Conservation (phyloP, 768 basidiomycete species). For the Pholiota molesta region DNA sequence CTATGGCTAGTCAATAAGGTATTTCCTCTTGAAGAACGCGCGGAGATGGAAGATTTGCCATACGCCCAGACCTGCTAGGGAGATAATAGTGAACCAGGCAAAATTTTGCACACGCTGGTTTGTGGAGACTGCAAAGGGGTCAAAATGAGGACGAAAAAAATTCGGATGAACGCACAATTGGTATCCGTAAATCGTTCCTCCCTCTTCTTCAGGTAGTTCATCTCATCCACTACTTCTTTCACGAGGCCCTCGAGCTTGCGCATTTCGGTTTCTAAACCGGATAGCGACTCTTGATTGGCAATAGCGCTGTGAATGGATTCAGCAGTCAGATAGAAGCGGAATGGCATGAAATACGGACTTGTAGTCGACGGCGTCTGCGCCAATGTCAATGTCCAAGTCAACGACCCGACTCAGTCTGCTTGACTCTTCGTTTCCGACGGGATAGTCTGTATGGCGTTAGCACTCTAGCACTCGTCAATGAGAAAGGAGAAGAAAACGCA, state of each 20-base stretch:
- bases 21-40: conserved; percentile 95
- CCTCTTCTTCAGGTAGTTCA: conserved; percentile 88
- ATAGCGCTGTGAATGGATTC: conserved; percentile 69
- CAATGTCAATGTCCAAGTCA: conserved; percentile 96
- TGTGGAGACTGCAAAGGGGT: conserved; percentile 71
- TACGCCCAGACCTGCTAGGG: conserved; percentile 77
- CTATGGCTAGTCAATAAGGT: conserved; percentile 73
- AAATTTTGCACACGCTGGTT: conserved; percentile 91
- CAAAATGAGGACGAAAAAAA: conserved; percentile 5
- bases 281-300: conserved; percentile 96
- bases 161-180: conserved; percentile 65
- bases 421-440: conserved; percentile 48
- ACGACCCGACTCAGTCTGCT: conserved; percentile 64
- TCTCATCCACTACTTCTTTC: conserved; percentile 93
- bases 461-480: background rate
- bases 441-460: conserved; percentile 1
- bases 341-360: conserved; percentile 63
- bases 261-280: conserved; percentile 97
- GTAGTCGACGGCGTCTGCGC: conserved; percentile 98
- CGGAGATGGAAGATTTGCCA: conserved; percentile 97
- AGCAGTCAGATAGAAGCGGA: background rate
- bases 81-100: conserved; percentile 83
- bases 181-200: conserved; percentile 88
- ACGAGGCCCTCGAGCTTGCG: conserved; percentile 94
- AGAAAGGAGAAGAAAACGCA: conserved; percentile 29